Evolutionary conservation across 768 basidiomycete genomes (phyloP).

Genomic region (Ramaria rubella): DNA sequence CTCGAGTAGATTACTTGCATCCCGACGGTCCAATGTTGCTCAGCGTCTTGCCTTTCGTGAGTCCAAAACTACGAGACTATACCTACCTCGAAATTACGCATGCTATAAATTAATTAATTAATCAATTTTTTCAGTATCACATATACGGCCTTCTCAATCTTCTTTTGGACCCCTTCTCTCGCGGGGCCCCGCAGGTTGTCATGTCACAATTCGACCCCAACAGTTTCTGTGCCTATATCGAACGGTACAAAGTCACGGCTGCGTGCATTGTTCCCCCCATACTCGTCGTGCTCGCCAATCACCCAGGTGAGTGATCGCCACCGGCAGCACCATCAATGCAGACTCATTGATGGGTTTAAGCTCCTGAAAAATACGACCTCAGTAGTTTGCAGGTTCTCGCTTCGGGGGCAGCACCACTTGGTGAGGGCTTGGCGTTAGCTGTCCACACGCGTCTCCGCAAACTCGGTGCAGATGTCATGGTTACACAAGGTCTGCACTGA

Average conservation of each 20-base stretch:
- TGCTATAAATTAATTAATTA: not conserved
- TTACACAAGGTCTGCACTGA: constrained; percentile 34
- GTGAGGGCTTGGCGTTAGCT: constrained; percentile 49
- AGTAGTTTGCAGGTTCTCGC: constrained; percentile 48
- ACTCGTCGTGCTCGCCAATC: constrained; percentile 65
- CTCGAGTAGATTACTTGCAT: constrained; percentile 36
- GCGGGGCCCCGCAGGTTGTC: constrained; percentile 47
- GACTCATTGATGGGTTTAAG: not conserved
- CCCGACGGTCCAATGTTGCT: constrained; percentile 45
- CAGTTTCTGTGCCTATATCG: constrained; percentile 56
- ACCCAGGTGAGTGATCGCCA: constrained; percentile 42
- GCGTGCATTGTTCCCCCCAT: constrained; percentile 75
- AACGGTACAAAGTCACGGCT: constrained; percentile 54
- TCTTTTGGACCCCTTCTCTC: constrained; percentile 48
- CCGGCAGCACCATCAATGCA: not conserved
- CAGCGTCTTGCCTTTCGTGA: constrained; percentile 52
- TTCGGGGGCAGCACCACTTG: constrained; percentile 79
- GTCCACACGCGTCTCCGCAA: constrained; percentile 34
- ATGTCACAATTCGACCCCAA: constrained; percentile 67
- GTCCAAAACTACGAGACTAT: not conserved
- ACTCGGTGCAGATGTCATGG: constrained; percentile 33
- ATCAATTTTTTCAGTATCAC: not conserved
- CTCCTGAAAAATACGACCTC: constrained; percentile 58
- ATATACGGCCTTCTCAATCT: constrained; percentile 48
- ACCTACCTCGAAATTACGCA: not conserved